phyloP scores from a whole-genome alignment of 2,329 filamentous ascomycete species.

The Mariannaea sp. region DNA sequence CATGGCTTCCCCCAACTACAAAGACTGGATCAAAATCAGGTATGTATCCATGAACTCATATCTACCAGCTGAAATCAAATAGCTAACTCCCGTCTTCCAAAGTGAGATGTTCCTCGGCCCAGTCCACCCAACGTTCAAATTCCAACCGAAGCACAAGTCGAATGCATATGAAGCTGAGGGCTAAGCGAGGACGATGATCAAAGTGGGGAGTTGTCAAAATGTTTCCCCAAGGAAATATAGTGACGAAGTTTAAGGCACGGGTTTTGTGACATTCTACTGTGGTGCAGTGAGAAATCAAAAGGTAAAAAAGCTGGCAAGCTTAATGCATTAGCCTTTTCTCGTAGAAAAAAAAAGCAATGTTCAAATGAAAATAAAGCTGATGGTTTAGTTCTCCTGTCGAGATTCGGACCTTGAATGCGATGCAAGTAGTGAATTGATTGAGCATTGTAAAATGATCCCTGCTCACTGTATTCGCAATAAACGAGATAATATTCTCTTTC shows the following conservation, averaged over 20 bases:
- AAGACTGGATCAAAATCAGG: slow-evolving; percentile 99
- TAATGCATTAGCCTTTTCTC: too few species aligned
- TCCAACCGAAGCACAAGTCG: slow-evolving; percentile 97
- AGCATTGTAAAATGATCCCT: too few species aligned
- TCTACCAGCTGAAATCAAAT: not conserved
- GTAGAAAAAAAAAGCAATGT: too few species aligned
- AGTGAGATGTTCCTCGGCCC: slow-evolving; percentile 98
- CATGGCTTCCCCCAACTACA: slow-evolving; percentile 86
- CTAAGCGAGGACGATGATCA: slow-evolving; percentile 39
- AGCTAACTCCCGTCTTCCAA: slow-evolving; percentile 27
- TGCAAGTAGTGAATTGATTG: too few species aligned
- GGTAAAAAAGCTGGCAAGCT: too few species aligned
- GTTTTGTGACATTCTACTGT: too few species aligned
- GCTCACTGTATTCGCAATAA: too few species aligned
- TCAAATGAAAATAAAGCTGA: too few species aligned
- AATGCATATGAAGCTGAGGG: slow-evolving; percentile 85
- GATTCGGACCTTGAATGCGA: too few species aligned
- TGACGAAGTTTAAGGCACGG: not conserved
- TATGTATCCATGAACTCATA: slow-evolving; percentile 52
- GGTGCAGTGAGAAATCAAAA: too few species aligned
- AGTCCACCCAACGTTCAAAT: slow-evolving; percentile 86
- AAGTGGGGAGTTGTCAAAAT: not conserved
- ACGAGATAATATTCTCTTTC: too few species aligned
- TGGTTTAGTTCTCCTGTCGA: too few species aligned
- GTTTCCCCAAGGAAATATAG: not conserved